These are phyloP conservation scores for Exserohilum rostratum DNA, from an alignment of 2,329 filamentous ascomycete species.

Conservation along the genomic window DNA sequence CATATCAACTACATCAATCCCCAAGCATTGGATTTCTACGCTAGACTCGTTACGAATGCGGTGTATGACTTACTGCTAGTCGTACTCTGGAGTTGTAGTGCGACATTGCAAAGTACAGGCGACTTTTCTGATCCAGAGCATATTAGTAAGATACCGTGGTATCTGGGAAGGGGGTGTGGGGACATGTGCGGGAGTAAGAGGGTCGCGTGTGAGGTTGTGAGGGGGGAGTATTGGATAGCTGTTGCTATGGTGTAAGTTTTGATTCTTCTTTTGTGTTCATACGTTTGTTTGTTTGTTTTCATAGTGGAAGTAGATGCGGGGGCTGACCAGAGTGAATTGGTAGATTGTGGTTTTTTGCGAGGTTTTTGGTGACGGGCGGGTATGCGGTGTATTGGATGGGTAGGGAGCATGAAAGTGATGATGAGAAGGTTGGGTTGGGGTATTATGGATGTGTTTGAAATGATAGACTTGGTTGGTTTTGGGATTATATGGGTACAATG, in stretches of 20 bases:
- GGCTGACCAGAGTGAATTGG: too few relatives aligned
- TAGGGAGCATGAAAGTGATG: too few relatives aligned
- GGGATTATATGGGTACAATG: too few relatives aligned
- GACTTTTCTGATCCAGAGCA: constrained; percentile 23
- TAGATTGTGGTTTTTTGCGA: too few relatives aligned
- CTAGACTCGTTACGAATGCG: constrained; percentile 14
- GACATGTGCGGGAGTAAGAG: constrained; percentile 3
- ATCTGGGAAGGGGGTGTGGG: constrained; percentile 20
- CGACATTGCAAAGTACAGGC: constrained; percentile 13
- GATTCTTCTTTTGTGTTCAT: too few relatives aligned
- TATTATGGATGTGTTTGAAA: too few relatives aligned
- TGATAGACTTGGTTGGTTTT: too few relatives aligned
- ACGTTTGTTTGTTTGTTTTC: too few relatives aligned
- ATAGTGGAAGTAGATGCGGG: too few relatives aligned
- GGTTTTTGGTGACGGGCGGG: too few relatives aligned
- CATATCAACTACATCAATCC: constrained; percentile 11
- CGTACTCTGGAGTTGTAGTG: constrained; percentile 23
- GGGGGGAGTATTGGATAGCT: constrained; percentile 12
- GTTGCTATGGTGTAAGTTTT: constrained; percentile 21
- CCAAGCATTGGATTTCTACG: constrained; percentile 13
- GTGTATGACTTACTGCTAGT: constrained; percentile 25
- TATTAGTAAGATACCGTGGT: constrained; percentile 23
- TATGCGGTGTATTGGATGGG: too few relatives aligned
- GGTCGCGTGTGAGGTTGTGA: constrained; percentile 11
- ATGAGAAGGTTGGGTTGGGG: too few relatives aligned